These are phyloP conservation scores for Epichloe amarillans DNA, from an alignment of 2,329 filamentous ascomycete genomes.

Conservation along the genomic window DNA sequence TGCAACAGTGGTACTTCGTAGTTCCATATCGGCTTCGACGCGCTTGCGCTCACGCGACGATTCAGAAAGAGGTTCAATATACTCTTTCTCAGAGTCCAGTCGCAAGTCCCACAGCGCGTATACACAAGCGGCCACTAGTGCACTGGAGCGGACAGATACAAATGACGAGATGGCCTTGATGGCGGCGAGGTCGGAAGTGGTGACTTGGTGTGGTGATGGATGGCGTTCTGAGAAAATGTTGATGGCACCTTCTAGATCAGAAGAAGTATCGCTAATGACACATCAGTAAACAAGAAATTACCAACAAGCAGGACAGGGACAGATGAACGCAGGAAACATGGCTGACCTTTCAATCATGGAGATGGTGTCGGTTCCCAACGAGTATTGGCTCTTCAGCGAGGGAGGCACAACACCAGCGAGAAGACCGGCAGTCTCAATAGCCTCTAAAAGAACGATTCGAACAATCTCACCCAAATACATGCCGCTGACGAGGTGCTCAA, in stretches of 20 bases:
- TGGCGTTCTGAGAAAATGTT: constrained; percentile 36
- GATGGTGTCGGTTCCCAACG: constrained; percentile 46
- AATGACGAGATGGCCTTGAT: constrained; percentile 40
- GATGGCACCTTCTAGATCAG: constrained; percentile 30
- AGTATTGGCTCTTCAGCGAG: constrained; percentile 38
- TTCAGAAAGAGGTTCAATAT: constrained; percentile 16
- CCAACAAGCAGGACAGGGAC: too few species aligned
- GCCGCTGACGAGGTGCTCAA: constrained; percentile 50
- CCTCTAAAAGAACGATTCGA: constrained; percentile 44
- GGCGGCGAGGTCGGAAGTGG: constrained; percentile 33
- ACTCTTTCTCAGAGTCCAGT: constrained; percentile 30
- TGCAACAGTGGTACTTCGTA: constrained; percentile 46
- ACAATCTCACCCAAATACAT: constrained; percentile 55
- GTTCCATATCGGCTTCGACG: constrained; percentile 36
- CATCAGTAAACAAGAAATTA: not conserved
- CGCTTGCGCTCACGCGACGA: constrained; percentile 25
- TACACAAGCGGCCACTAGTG: constrained; percentile 44
- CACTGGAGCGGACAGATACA: constrained; percentile 44
- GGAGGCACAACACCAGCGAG: constrained; percentile 44
- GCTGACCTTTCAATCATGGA: constrained; percentile 44
- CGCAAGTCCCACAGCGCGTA: constrained; percentile 46
- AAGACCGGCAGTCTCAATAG: constrained; percentile 38
- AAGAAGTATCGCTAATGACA: constrained; percentile 28
- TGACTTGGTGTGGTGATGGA: constrained; percentile 29
- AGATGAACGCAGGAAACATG: not conserved